phyloP scores from a whole-genome alignment of 2,329 filamentous ascomycete species.

The Clonostachys byssicola region DNA sequence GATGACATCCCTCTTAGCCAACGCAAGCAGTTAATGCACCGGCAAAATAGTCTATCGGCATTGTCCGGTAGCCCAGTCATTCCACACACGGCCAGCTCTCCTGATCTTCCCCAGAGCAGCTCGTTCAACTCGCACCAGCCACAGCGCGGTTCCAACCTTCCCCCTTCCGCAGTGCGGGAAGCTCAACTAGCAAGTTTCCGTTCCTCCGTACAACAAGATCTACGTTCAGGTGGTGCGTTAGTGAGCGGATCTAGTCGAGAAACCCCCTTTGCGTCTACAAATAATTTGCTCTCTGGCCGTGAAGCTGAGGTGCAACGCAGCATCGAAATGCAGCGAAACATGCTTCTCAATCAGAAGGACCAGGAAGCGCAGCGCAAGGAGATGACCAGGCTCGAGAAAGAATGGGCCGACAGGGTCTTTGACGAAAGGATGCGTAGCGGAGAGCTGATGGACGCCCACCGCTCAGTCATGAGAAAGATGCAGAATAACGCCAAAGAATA shows the following conservation, averaged over 20 bases:
- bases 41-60: slow-evolving; percentile 38
- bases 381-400: slow-evolving; percentile 51
- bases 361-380: slow-evolving; percentile 57
- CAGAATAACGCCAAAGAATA: slow-evolving; percentile 45
- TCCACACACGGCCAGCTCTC: not conserved
- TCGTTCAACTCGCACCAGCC: slow-evolving; percentile 52
- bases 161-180: slow-evolving; percentile 42
- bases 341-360: slow-evolving; percentile 58
- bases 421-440: slow-evolving; percentile 74
- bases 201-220: slow-evolving; percentile 58
- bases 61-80: slow-evolving; percentile 10
- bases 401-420: slow-evolving; percentile 58
- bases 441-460: slow-evolving; percentile 71
- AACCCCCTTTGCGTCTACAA: slow-evolving; percentile 26
- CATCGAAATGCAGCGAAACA: slow-evolving; percentile 49
- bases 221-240: slow-evolving; percentile 37
- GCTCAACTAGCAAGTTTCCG: slow-evolving; percentile 64
- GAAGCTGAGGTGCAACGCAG: slow-evolving; percentile 37
- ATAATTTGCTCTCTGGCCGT: slow-evolving; percentile 21
- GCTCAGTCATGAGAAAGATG: slow-evolving; percentile 76
- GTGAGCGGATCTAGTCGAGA: slow-evolving; percentile 26
- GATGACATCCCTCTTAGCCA: slow-evolving; percentile 72
- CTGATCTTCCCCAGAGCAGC: not conserved
- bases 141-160: slow-evolving; percentile 36
- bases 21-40: slow-evolving; percentile 54